Percentiles rank a stretch among this genome's conserved stretches.
Conservation (phyloP, 345 rosid species). For the Pugionium cornutum region DNA sequence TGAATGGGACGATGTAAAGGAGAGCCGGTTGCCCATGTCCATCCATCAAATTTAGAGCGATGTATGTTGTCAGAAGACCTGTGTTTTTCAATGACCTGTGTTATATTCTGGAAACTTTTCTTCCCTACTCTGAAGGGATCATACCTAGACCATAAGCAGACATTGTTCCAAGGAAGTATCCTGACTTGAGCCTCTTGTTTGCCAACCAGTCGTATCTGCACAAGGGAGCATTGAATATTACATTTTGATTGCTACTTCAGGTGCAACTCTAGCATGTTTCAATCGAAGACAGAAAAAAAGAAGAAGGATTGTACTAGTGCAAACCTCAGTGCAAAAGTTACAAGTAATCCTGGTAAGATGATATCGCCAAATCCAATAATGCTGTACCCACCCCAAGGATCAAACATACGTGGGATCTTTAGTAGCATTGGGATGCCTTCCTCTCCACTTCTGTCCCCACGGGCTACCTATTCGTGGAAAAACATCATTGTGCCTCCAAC, state of each 20-base stretch:
- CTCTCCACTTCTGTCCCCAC: slow-evolving; percentile 93
- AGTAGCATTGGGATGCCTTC: slow-evolving; percentile 96
- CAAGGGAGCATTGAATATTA: too few species aligned
- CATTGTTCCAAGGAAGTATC: slow-evolving; percentile 92
- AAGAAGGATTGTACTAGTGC: slow-evolving; percentile 10
- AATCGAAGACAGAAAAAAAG: neutral
- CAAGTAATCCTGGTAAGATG: slow-evolving; percentile 87
- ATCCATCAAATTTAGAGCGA: slow-evolving; percentile 95
- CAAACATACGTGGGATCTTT: slow-evolving; percentile 96
- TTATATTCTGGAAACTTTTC: neutral
- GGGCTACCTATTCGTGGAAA: slow-evolving; percentile 73
- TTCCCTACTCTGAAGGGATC: neutral
- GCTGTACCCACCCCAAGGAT: slow-evolving; percentile 99
- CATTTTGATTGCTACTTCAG: too few species aligned
- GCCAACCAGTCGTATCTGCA: slow-evolving; percentile 90
- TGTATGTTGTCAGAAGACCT: slow-evolving; percentile 89
- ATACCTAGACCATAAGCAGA: slow-evolving; percentile 84
- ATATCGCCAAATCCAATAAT: slow-evolving; percentile 98
- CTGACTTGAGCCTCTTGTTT: slow-evolving; percentile 69
- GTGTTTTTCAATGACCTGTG: slow-evolving; percentile 20
- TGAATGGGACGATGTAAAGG: slow-evolving; percentile 95
- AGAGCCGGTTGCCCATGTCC: slow-evolving; percentile 98
- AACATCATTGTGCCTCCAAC: slow-evolving; percentile 11
- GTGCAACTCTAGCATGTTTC: too few species aligned
- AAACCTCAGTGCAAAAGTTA: slow-evolving; percentile 91